Base-by-base conservation (phyloP, 192 early-diverging fungal species). In the Rhizophagus prolifer region DNA sequence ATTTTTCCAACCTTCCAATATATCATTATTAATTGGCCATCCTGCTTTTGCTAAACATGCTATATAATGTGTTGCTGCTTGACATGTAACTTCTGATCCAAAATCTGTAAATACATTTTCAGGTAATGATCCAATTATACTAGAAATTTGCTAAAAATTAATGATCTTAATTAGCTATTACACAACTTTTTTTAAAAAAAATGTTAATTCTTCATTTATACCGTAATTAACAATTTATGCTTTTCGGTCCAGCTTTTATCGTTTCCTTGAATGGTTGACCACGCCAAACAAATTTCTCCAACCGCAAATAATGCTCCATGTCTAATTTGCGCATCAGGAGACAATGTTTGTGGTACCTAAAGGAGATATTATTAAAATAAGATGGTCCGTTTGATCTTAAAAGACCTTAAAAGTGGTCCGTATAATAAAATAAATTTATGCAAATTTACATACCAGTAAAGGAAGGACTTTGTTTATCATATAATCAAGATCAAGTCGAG, bases 221-320 rank as follows among this genome's bases (percentile, higher is more conserved):
- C 84, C 66, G 73, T 23, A 14, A 77, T 59, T n/a, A 78, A 44
- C 6, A 46, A 54, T 21, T 69, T 41, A 30, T 81, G 30, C 25
- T 72, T 47, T 25, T 34, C 59, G 13, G 75, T 50, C 84, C 81
- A 83, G 14, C 58, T n/a, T 23, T 59, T 59, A 58, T 81, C 65
- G 26, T 77, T 28, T 47, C 68, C 41, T 28, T 79, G 38, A 54
- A 75, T 59, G 16, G 76, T 21, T 19, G 75, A 81, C 79, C 83
- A 79, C 2, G 88, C 84, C 28, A 88, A 71, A 41, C 81, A 82
- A 31, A 93, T 84, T 78, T 94, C 90, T 44, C 82, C 90, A 58
- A 89, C 38, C 10, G 89, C 79, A 21, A 94, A 61, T 62, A 93
- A 70, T 1, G 85, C 82, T 13, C 92, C 92, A 82, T 94, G 91